Percentiles rank a stretch among this genome's conserved stretches.
Evolutionary conservation across 495 filamentous ascomycete genomes (phyloP).

Genomic region (Penicillium chermesinum): DNA sequence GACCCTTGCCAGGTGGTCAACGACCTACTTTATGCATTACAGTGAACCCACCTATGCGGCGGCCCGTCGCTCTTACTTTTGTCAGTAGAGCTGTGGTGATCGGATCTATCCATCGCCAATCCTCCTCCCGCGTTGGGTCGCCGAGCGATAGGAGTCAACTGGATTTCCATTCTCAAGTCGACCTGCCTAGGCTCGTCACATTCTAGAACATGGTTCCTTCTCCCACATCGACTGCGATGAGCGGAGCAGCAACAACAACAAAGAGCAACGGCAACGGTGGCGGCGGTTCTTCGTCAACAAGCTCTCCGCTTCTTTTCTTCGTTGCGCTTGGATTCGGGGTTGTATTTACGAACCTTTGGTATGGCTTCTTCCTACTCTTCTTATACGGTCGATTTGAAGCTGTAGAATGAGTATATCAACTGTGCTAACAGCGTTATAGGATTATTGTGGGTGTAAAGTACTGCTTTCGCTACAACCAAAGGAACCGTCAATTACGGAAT

Average conservation of each 20-base stretch:
- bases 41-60: conserved; percentile 1
- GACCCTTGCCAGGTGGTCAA: conserved; percentile 5
- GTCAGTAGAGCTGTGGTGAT: not conserved
- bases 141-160: not conserved
- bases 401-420: too few species aligned
- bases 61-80: not conserved
- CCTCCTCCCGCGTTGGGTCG: too few species aligned
- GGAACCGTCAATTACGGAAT: conserved; percentile 72
- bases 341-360: conserved; percentile 99
- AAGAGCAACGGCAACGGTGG: conserved; percentile 4
- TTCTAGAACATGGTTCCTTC: conserved; percentile 12
- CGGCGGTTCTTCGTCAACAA: conserved; percentile 43
- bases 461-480: conserved; percentile 96
- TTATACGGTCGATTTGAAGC: too few species aligned
- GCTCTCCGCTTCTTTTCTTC: conserved; percentile 90
- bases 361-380: conserved; percentile 23
- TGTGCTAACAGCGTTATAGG: conserved; percentile 48
- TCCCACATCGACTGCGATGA: conserved; percentile 17
- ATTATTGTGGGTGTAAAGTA: conserved; percentile 99
- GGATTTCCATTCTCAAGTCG: not conserved
- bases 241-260: conserved; percentile 20
- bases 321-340: conserved; percentile 97
- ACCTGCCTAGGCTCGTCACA: not conserved
- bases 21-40: conserved; percentile 3
- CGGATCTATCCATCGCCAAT: not conserved